Evolutionary conservation across 306 rosid genomes (phyloP).

Genomic region (Dicorynia guianensis): DNA sequence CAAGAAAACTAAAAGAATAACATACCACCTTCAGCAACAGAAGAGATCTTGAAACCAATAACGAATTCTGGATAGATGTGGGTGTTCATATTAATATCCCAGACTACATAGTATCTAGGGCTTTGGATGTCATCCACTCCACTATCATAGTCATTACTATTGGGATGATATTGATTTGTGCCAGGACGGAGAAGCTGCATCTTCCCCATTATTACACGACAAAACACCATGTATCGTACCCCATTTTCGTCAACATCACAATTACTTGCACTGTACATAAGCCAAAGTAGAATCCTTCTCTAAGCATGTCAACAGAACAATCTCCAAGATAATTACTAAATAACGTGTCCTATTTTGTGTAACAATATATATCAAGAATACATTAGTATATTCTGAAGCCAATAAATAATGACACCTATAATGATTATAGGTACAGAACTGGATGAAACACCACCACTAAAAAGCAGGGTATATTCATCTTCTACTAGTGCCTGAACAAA

Average conservation of each 20-base stretch:
- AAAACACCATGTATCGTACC: conserved; percentile 68
- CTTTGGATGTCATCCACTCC: conserved; percentile 81
- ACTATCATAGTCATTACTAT: conserved; percentile 78
- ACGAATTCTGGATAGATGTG: conserved; percentile 86
- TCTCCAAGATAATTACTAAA: conserved; percentile 22
- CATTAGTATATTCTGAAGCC: not conserved
- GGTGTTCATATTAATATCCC: conserved; percentile 85
- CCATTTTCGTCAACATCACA: conserved; percentile 91
- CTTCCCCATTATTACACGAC: conserved; percentile 88
- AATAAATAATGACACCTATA: not conserved
- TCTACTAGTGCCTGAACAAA: not conserved
- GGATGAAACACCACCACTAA: not conserved
- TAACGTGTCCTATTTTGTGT: not conserved
- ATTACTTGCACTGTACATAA: conserved; percentile 66
- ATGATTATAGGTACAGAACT: not conserved
- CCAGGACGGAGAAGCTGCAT: conserved; percentile 73
- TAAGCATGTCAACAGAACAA: conserved; percentile 29
- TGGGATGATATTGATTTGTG: conserved; percentile 70
- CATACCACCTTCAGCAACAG: conserved; percentile 69
- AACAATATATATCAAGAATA: conserved; percentile 9
- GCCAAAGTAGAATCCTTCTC: conserved; percentile 49
- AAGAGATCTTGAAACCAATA: conserved; percentile 74
- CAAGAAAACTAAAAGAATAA: conserved; percentile 38
- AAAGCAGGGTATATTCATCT: not conserved
- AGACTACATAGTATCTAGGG: conserved; percentile 66